Conservation (phyloP, 306 rosid species). For the Glycyrrhiza uralensis region DNA sequence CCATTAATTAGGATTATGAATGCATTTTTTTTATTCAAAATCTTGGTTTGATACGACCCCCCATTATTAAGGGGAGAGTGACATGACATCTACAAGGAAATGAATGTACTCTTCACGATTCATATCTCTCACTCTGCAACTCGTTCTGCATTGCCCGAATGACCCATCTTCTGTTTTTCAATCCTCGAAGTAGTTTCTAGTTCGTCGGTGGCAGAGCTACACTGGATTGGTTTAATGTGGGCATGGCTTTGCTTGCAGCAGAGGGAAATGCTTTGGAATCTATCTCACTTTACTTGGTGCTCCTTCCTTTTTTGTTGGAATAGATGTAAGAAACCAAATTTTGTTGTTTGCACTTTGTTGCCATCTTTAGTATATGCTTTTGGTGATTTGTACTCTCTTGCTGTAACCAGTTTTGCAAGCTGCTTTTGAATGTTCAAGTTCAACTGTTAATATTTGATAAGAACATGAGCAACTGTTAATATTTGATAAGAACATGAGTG, state of each 20-base stretch:
- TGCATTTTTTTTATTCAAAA: not conserved
- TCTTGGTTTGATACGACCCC: slow-evolving; percentile 20
- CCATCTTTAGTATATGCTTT: slow-evolving; percentile 14
- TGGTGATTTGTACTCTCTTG: slow-evolving; percentile 1
- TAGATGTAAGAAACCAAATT: slow-evolving; percentile 24
- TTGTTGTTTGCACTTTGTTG: slow-evolving; percentile 18
- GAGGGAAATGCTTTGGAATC: slow-evolving; percentile 34
- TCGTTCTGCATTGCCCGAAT: not conserved
- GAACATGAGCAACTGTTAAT: not conserved
- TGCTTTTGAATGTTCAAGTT: not conserved
- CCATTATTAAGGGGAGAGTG: slow-evolving; percentile 18
- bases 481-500: too few relatives aligned
- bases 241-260: slow-evolving; percentile 21
- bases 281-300: slow-evolving; percentile 14
- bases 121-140: not conserved
- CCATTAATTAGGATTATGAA: not conserved
- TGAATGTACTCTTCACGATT: not conserved
- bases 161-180: slow-evolving; percentile 21
- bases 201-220: not conserved
- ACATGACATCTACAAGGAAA: slow-evolving; percentile 19
- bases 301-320: not conserved
- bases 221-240: not conserved
- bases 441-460: not conserved
- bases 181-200: slow-evolving; percentile 18
- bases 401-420: not conserved